These are phyloP conservation scores for Mucor lusitanicus DNA, from an alignment of 371 early-diverging fungal species.

Conservation along the genomic window DNA sequence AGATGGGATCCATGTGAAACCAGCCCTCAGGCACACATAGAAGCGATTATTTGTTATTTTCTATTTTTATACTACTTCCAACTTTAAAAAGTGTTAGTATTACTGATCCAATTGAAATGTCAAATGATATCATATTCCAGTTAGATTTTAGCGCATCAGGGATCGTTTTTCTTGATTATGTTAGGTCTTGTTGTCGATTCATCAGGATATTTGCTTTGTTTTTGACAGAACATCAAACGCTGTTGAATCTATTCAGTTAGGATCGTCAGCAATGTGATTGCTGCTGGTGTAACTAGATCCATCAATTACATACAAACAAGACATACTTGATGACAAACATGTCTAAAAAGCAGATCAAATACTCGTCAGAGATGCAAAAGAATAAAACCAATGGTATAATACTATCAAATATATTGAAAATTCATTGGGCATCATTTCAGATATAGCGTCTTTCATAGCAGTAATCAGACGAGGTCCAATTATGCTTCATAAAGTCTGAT, in stretches of 20 bases:
- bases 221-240: not conserved
- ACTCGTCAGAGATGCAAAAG: too few species aligned
- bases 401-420: slow-evolving; percentile 38
- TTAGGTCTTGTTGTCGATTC: not conserved
- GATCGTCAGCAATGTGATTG: not conserved
- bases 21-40: not conserved
- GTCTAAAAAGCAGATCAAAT: not conserved
- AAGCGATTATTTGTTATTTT: not conserved
- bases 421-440: slow-evolving; percentile 43
- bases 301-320: not conserved
- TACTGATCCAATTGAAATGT: not conserved
- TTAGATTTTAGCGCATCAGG: not conserved
- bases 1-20: not conserved
- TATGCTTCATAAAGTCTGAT: slow-evolving; percentile 30
- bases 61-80: not conserved
- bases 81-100: not conserved
- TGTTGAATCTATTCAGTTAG: not conserved
- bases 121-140: not conserved
- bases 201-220: not conserved
- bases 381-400: too few species aligned
- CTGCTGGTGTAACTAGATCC: not conserved
- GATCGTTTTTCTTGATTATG: not conserved
- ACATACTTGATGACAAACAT: not conserved
- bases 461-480: slow-evolving; percentile 27
- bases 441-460: slow-evolving; percentile 12